Conservation (phyloP, 768 basidiomycete genomes). For the Mycena rebaudengoi region DNA sequence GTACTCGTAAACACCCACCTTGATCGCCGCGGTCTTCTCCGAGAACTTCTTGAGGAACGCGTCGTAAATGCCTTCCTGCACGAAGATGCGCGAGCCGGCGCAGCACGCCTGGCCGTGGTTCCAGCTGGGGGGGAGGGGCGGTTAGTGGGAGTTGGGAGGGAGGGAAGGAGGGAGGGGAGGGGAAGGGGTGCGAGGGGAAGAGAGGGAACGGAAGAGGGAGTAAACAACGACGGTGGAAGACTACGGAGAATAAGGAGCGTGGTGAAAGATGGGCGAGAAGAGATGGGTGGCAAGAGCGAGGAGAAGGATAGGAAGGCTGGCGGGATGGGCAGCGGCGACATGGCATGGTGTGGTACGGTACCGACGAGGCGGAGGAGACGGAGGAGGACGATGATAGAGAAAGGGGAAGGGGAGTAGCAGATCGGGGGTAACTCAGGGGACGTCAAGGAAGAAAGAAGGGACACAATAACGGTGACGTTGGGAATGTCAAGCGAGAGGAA, state of each 20-base stretch:
- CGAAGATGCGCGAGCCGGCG: constrained; percentile 84
- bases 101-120: constrained; percentile 82
- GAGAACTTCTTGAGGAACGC: constrained; percentile 70
- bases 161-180: not conserved
- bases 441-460: not conserved
- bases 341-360: too few relatives aligned
- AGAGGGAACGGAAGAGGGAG: too few relatives aligned
- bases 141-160: not conserved
- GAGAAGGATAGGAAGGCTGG: too few relatives aligned
- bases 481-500: not conserved
- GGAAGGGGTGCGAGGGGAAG: not conserved
- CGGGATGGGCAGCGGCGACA: too few relatives aligned
- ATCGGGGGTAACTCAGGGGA: not conserved
- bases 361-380: not conserved
- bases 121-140: constrained; percentile 44
- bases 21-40: constrained; percentile 56
- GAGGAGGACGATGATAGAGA: not conserved
- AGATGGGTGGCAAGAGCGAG: too few relatives aligned
- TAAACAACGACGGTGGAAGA: too few relatives aligned
- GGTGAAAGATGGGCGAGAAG: too few relatives aligned
- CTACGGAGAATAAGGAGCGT: too few relatives aligned
- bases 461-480: not conserved
- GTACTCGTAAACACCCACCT: too few relatives aligned
- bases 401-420: not conserved
- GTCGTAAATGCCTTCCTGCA: constrained; percentile 84